Base-by-base conservation (phyloP, 2,329 filamentous ascomycete species). In the Graphiopsis chlorocephala region DNA sequence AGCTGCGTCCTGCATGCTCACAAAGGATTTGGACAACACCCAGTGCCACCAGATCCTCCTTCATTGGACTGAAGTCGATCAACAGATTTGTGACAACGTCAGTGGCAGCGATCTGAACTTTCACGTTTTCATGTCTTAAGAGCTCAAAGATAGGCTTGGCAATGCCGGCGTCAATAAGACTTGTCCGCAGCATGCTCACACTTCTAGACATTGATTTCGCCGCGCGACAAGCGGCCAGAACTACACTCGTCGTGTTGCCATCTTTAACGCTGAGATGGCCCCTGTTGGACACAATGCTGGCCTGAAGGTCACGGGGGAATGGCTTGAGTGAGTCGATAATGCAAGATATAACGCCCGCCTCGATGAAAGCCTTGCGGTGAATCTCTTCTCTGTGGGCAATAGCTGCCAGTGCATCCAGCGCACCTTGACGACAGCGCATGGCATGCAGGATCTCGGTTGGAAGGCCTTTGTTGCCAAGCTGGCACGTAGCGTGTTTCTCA, bases 51-150 rank as follows among this genome's bases (percentile, higher is more conserved):
- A 97, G 87, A 50, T 88, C 83, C 88, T 92, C 88, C 76, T 92
- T 89, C 87, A 97, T 93, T 0, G 95, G 93, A 73, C 93, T 97
- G 71, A 96, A 91, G 68, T 96, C 92, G 55, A 93, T 83, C 6
- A 96, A 85, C 57, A 99, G 78, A 75, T 99, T 99, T 71, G 89
- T 92, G 45, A 96, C 86, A 7, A 90, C 89, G 38, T 90, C 89
- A 0, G 92, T 96, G 6, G 94, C 92, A 57, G 93, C 92, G 73
- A 95, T 89, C 74, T 93, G 90, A 4, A 98, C 88, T 61, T 94
- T 88, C 33, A 92, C 79, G 69, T 95, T 87, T 7, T 84, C 83
- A 76, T 95, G 90, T 64, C 84, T 87, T 68, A 98, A 82, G 53
- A 97, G 86, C 31, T 83, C 82, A 69, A 93, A 90, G 8, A 97